Conservation (phyloP, 2,329 filamentous ascomycete genomes). For the Colletotrichum destructivum region DNA sequence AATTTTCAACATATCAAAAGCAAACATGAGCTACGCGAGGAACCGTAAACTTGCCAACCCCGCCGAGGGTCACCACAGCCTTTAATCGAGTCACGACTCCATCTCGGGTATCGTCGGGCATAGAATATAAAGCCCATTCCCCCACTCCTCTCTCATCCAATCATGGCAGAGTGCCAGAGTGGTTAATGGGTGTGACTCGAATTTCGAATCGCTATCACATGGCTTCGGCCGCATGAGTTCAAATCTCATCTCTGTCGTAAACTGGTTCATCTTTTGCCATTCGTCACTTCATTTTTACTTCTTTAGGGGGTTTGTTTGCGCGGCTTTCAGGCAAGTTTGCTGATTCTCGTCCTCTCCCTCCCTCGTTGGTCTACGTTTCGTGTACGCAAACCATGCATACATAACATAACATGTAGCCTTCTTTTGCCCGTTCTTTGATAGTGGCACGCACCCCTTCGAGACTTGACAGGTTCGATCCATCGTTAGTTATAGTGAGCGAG, state of each 20-base stretch:
- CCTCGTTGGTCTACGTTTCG: neutral
- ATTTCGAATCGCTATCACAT: conserved; percentile 34
- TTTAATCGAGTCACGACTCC: neutral
- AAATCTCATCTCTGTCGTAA: conserved; percentile 37
- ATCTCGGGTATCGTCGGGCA: neutral
- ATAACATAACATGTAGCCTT: too few species aligned
- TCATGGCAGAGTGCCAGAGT: conserved; percentile 36
- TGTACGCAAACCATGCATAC: too few species aligned
- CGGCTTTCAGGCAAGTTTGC: too few species aligned
- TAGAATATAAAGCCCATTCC: fast-evolving
- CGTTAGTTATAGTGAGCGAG: too few species aligned
- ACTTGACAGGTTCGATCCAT: too few species aligned
- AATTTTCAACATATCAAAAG: too few species aligned
- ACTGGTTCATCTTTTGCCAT: neutral
- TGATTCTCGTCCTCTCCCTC: neutral
- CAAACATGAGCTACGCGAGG: too few species aligned
- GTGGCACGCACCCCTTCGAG: too few species aligned
- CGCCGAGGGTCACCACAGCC: neutral
- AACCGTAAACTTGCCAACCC: too few species aligned
- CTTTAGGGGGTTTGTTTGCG: too few species aligned
- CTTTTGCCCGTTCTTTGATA: too few species aligned
- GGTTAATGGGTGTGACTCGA: conserved; percentile 40
- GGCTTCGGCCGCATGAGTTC: conserved; percentile 40
- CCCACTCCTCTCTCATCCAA: fast-evolving
- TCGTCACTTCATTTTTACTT: too few species aligned